phyloP scores from a whole-genome alignment of 148 eudicot genomes.

The Persicaria maculosa region DNA sequence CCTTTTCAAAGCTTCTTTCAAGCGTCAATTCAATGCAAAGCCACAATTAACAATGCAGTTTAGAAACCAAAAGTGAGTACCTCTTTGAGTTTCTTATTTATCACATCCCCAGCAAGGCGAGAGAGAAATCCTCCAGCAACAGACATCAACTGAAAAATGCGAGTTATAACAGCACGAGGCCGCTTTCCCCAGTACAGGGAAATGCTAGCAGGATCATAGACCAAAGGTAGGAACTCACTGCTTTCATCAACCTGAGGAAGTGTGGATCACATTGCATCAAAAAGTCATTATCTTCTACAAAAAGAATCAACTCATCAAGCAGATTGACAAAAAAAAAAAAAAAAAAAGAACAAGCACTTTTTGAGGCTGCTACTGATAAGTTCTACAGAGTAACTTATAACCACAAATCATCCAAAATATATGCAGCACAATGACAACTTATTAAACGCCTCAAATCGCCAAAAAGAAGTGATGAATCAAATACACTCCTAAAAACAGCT shows the following conservation, averaged over 20 bases:
- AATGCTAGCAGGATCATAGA: slow-evolving; percentile 79
- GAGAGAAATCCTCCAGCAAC: slow-evolving; percentile 99
- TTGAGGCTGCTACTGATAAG: not conserved
- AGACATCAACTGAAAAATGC: slow-evolving; percentile 71
- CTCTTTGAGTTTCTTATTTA: slow-evolving; percentile 95
- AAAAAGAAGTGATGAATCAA: not conserved
- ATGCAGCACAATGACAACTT: not conserved
- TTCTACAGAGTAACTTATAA: not conserved
- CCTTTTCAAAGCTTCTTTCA: not conserved
- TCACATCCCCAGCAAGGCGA: slow-evolving; percentile 62
- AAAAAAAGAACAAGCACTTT: no score
- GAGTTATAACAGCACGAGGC: slow-evolving; percentile 90
- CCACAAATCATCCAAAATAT: not conserved
- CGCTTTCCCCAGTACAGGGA: slow-evolving; percentile 95
- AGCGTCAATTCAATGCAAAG: not conserved
- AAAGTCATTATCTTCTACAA: not conserved
- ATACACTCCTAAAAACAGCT: not conserved
- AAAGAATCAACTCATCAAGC: not conserved
- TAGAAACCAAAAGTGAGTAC: slow-evolving; percentile 24
- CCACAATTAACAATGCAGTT: not conserved
- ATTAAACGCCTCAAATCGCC: no score
- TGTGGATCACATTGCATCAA: slow-evolving; percentile 12
- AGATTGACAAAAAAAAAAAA: no score
- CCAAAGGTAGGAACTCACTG: slow-evolving; percentile 88
- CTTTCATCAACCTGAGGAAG: slow-evolving; percentile 70